A percentile compares a stretch with the other conserved stretches of the same genome.
phyloP scores from a whole-genome alignment of 305 asterid genomes.

The Rubia balearica region DNA sequence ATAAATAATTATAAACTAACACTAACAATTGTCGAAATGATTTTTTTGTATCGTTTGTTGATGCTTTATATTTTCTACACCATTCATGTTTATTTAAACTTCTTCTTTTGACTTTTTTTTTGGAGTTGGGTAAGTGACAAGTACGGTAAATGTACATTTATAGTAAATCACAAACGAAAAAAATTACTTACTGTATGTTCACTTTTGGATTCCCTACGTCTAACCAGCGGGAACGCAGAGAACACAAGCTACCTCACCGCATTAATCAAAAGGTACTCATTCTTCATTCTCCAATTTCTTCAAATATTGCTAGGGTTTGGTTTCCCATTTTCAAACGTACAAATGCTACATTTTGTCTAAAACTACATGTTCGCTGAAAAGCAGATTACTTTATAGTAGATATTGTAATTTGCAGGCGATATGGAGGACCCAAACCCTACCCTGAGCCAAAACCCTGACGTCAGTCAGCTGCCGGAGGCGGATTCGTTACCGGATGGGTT shows the following conservation, averaged over 20 bases:
- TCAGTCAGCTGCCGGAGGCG: constrained; percentile 77
- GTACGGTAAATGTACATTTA: not conserved
- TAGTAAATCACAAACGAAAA: not conserved
- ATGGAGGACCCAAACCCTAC: constrained; percentile 31
- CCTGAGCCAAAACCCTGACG: constrained; percentile 30
- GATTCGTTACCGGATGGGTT: constrained; percentile 93
- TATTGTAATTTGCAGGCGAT: constrained; percentile 18
- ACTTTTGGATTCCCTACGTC: not conserved
- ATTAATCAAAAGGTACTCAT: not conserved
- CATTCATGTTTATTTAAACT: no score
- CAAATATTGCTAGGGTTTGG: not conserved
- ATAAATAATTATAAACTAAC: no score
- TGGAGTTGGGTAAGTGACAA: no score
- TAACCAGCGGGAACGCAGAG: not conserved
- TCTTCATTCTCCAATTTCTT: not conserved
- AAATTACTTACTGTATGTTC: not conserved
- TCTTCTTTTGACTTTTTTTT: no score
- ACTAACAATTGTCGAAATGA: no score
- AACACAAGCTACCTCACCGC: not conserved
- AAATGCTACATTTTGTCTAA: not conserved
- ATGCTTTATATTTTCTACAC: no score
- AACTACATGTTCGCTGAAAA: not conserved
- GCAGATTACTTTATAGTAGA: not conserved
- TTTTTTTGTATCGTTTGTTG: no score
- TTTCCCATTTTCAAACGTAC: not conserved